Base-by-base conservation (phyloP, 768 basidiomycete genomes). In the Pholiota conissans region DNA sequence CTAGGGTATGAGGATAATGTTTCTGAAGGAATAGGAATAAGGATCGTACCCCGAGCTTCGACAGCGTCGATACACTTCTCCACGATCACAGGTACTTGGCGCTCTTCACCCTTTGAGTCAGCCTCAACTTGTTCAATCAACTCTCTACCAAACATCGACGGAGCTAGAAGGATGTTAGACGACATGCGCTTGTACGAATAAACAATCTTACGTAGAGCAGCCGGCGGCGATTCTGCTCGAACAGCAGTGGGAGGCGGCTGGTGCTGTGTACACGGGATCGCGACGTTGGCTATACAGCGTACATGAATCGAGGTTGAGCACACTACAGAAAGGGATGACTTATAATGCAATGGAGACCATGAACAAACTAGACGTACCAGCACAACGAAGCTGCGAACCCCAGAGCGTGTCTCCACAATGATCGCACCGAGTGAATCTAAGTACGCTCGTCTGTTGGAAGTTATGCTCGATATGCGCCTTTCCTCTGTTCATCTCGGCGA, bases 331-430 rank as follows among this genome's bases (percentile, higher is more conserved):
- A n/a, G 49, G 28, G 40, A 32, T 16, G 14, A 20, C n/a, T n/a
- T n/a, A n/a, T n/a, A n/a, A n/a, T n/a, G n/a, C 35, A 14, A 50
- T 39, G 6, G 13, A 52, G 16, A 20, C 5, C 18, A 28, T 24
- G 42, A 28, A n/a, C 30, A 52, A 27, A 49, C 18, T 42, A 39
- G 9, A 79, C 93, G 69, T 68, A 94, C 96, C 80, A 62, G 87
- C 83, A 69, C 97, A 99, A 29, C 92, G 88, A 52, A 92, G 79
- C 68, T 95, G 94, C n/a, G 95, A 85, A 6, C 96, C 96, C 95
- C 95, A 99, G 87, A 98, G 87, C 78, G 98, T 99, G 69, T 98
- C 97, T 30, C 87, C 89, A 68, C 97, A 99, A 54, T 95, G 89
- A 65, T 98, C 97, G 68, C 97, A 99, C 39, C 92, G 83, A 27